Evolutionary conservation across 78 protist species (phyloP), one percentile per base, ranked within the genome.

Genomic region (Cavenderia fasciculata): DNA sequence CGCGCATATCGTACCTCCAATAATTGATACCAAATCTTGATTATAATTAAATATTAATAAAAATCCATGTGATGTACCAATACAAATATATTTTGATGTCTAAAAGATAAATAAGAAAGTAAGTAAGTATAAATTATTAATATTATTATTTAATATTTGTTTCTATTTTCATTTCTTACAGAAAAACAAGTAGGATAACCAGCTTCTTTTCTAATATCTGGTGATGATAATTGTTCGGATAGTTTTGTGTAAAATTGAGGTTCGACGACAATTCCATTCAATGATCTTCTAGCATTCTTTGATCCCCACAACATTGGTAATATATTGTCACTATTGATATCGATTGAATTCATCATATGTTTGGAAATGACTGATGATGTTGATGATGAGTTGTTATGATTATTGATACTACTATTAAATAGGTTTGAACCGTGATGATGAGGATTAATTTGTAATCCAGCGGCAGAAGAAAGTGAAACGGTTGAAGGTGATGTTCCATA

Each of bases 21-120:
- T 68, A 3, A 82, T 82, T 0, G 74, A 62, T 3, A 82, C 2
- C n/a, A 82, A 57, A 44, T 65, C 90, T 57, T 82, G 78, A 69
- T 82, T 40, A 46, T 44, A 82, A 11, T 68, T 82, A 29, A 82
- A 82, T 31, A 82, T 44, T 70, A 82, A 38, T 46, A 82, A 6
- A 44, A 68, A 82, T 19, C 90, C 90, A 82, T 82, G 90, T 31
- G 78, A 56, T 25, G 90, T 82, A 68, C 90, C 90, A 46, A 82
- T 82, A 33, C 74, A 61, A 33, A 82, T 82, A 68, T 66, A 82
- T 47, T 82, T 82, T 56, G 90, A 31, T 19, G 47, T 63, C 72
- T 63, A 63, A 23, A 57, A 7, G 27, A 52, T 11, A n/a, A 52
- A 5, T 52, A 11, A 52, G 6, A 52, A 4, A n/a, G 10, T 10